phyloP scores from a whole-genome alignment of 169 alveolate species.

The Theileria orientalis region DNA sequence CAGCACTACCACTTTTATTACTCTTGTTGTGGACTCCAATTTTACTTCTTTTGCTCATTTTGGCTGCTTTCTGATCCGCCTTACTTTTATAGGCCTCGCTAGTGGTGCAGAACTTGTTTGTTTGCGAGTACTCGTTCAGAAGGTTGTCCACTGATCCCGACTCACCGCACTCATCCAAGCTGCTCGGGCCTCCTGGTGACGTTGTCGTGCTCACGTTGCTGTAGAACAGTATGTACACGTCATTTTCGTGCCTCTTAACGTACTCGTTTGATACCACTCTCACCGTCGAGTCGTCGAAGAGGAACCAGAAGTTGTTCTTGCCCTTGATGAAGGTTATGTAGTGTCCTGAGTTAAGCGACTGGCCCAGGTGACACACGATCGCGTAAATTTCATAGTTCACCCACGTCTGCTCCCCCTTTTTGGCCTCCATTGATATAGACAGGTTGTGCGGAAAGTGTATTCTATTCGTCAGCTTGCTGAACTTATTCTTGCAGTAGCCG shows the following conservation, averaged over 20 bases:
- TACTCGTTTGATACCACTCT: slow-evolving; percentile 22
- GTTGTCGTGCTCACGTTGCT: slow-evolving; percentile 18
- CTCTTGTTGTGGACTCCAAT: no score
- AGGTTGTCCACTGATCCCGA: slow-evolving; percentile 40
- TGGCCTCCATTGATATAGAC: slow-evolving; percentile 47
- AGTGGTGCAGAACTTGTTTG: slow-evolving; percentile 36
- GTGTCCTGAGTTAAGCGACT: slow-evolving; percentile 53
- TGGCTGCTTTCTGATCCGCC: background rate
- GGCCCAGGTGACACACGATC: slow-evolving; percentile 58
- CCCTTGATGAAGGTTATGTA: slow-evolving; percentile 51
- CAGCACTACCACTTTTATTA: no score
- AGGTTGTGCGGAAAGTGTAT: slow-evolving; percentile 42
- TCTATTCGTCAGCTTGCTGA: slow-evolving; percentile 20
- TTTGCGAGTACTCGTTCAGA: slow-evolving; percentile 25
- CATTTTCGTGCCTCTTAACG: slow-evolving; percentile 28
- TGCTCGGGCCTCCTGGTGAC: no score
- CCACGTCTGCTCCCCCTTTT: slow-evolving; percentile 25
- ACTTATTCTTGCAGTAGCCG: no score
- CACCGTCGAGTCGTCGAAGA: slow-evolving; percentile 39
- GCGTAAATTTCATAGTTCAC: slow-evolving; percentile 57
- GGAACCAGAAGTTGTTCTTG: slow-evolving; percentile 59
- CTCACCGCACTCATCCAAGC: no score
- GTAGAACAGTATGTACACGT: slow-evolving; percentile 56
- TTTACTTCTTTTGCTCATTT: background rate
- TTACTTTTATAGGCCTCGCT: background rate